These are phyloP conservation scores for Bisporella sp. DNA, from an alignment of 2,329 filamentous ascomycete genomes.

Conservation along the genomic window DNA sequence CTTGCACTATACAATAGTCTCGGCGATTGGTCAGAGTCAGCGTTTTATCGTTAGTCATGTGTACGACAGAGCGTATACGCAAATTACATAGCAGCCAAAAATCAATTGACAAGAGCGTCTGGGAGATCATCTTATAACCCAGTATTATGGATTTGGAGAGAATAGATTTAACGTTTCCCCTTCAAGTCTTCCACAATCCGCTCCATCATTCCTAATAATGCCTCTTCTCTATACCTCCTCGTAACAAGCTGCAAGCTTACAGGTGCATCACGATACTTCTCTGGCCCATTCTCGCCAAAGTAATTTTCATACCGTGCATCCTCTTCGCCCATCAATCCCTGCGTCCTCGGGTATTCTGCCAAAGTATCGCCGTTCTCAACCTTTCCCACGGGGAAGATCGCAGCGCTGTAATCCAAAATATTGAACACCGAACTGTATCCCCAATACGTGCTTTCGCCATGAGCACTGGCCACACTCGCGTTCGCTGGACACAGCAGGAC, in stretches of 20 bases:
- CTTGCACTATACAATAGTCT: no score
- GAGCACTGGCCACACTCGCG: conserved; percentile 2
- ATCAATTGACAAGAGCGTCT: no score
- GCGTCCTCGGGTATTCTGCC: neutral
- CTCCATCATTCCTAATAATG: neutral
- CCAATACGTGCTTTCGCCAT: conserved; percentile 10
- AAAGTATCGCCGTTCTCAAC: neutral
- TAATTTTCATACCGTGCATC: neutral
- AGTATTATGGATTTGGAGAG: no score
- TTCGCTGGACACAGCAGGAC: conserved; percentile 6
- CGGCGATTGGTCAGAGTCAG: no score
- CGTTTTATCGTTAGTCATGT: no score
- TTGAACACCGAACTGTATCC: conserved; percentile 10
- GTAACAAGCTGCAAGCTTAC: neutral
- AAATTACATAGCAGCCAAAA: no score
- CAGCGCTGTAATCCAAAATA: conserved; percentile 7
- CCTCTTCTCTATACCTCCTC: neutral
- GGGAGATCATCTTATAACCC: no score
- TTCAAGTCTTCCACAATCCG: neutral
- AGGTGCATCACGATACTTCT: neutral
- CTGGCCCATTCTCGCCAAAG: neutral
- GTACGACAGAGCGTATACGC: no score
- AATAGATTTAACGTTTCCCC: no score
- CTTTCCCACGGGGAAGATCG: neutral
- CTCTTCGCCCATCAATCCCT: neutral